phyloP scores from a whole-genome alignment of 2,329 filamentous ascomycete genomes.

The Fusarium sp. region DNA sequence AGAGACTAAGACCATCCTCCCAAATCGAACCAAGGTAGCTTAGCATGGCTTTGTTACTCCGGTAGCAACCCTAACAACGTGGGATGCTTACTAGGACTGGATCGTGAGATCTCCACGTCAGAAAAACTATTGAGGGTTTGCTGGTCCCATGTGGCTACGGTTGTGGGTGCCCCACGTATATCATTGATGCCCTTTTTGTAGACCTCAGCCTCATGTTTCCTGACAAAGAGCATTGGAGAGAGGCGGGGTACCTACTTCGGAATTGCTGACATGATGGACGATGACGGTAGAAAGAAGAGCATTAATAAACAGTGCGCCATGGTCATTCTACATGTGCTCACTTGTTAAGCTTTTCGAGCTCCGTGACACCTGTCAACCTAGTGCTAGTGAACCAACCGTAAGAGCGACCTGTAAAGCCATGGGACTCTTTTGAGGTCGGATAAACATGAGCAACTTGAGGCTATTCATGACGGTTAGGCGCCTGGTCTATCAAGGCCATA shows the following conservation, averaged over 20 bases:
- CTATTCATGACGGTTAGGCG: neutral
- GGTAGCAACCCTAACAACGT: neutral
- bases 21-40: neutral
- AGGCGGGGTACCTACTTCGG: neutral
- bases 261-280: conserved; percentile 28
- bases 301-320: neutral
- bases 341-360: neutral
- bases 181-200: conserved; percentile 11
- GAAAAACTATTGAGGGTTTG: conserved; percentile 7
- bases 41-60: conserved; percentile 2
- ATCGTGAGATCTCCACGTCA: conserved; percentile 5
- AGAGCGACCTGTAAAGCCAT: neutral
- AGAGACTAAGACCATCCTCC: neutral
- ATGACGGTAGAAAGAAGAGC: conserved; percentile 23
- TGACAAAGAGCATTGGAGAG: conserved; percentile 2
- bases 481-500: neutral
- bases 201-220: neutral
- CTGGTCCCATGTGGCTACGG: conserved; percentile 13
- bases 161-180: conserved; percentile 2
- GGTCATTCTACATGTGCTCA: neutral
- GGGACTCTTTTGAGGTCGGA: neutral
- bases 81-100: neutral
- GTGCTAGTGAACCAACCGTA: neutral
- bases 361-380: neutral
- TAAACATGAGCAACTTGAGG: neutral